Evolutionary conservation across 768 basidiomycete genomes (phyloP), one percentile per base, ranked within the genome.

Genomic region (Naganishia kalamii): DNA sequence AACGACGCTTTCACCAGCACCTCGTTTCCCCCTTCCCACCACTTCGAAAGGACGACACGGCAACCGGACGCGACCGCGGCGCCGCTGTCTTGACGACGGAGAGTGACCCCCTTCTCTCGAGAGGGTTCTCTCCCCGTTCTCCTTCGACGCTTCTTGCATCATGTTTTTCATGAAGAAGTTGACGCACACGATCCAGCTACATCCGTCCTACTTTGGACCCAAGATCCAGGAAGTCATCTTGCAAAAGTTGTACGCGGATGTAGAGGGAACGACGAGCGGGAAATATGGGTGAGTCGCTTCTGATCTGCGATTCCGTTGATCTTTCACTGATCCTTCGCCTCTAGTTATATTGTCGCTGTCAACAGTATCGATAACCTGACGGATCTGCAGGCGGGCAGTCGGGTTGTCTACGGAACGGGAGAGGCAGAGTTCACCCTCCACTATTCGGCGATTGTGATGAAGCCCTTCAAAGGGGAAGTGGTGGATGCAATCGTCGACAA

Each of bases 391-490:
- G 50, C 66, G 21, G 61, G 60, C 21, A 50, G 92, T 10, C 89
- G 91, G 84, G 88, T 97, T 15, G 80, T 94, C 49, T 85, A 88
- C 62, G 90, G 91, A 8, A 92, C 87, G 35, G 94, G 92, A 0
- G 91, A 94, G 79, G 96, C 96, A 4, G 91, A 97, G 80, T 99
- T 99, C 78, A 84, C 90, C 69, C 91, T 92, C 23, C 83, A 88
- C 62, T 99, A 98, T 79, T 86, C 88, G 29, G 96, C 96, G 6
- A 92, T 99, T 69, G 94, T 99, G 21, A 97, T 96, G 84, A 93
- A 97, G 79, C 96, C 96, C n/a, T 98, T 98, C 84, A 96, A 97
- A 78, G 93, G 92, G 11, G 94, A 99, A 76, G 94, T 97, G 4
- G 89, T 99, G 19, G 96, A 99, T 76, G 94, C 92, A 0, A 87